A percentile compares a stretch with the other conserved stretches of the same genome.
phyloP scores from a whole-genome alignment of 1,284 basidiomycete genomes.

The Leccinum angustisporum region DNA sequence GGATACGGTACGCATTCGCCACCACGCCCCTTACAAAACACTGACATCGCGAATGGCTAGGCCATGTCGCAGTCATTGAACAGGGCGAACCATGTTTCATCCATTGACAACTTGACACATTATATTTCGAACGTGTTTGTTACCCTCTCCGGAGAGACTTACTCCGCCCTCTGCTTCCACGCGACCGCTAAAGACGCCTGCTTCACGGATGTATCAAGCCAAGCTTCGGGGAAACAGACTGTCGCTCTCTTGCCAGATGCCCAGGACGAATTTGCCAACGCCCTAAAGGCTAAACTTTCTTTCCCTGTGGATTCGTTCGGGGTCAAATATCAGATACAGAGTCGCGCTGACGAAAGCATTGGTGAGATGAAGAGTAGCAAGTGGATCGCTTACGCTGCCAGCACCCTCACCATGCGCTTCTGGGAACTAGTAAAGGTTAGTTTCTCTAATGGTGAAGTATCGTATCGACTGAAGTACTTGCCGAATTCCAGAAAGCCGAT shows the following conservation, averaged over 20 bases:
- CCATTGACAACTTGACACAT: conserved; percentile 48
- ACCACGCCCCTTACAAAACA: background rate
- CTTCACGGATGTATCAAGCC: conserved; percentile 40
- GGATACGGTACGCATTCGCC: conserved; percentile 35
- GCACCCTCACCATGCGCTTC: conserved; percentile 81
- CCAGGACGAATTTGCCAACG: conserved; percentile 50
- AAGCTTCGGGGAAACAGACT: conserved; percentile 41
- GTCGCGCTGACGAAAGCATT: conserved; percentile 46
- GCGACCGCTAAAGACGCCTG: conserved; percentile 34
- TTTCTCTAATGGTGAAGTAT: conserved; percentile 5
- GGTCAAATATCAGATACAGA: conserved; percentile 44
- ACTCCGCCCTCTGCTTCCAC: conserved; percentile 39
- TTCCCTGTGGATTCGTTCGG: conserved; percentile 40
- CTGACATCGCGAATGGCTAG: conserved; percentile 8
- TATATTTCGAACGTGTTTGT: conserved; percentile 46
- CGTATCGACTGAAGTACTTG: conserved; percentile 9
- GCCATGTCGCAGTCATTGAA: conserved; percentile 24
- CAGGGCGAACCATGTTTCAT: conserved; percentile 36
- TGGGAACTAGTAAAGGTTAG: conserved; percentile 82
- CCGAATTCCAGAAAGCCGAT: conserved; percentile 73
- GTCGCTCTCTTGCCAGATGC: conserved; percentile 54
- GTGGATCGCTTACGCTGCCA: conserved; percentile 85
- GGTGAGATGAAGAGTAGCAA: conserved; percentile 72
- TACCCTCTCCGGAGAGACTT: conserved; percentile 41
- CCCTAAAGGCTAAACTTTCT: conserved; percentile 40